Conservation (phyloP, 768 basidiomycete genomes). For the Rhizopogon roseolus region DNA sequence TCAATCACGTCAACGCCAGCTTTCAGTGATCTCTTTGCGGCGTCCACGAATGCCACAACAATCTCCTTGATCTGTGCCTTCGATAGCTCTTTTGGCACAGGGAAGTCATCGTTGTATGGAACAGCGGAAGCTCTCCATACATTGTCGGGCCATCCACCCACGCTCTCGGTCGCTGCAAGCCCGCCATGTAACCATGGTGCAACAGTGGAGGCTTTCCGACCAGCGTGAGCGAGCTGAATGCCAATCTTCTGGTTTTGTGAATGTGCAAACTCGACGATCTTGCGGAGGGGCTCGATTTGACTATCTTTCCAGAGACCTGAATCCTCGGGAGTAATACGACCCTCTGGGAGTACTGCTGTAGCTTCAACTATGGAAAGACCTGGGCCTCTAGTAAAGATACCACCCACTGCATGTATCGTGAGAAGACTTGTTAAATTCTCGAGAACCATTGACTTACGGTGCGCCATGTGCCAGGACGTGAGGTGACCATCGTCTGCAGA, state of each 20-base stretch:
- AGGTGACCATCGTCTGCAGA: constrained; percentile 50
- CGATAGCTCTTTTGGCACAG: too few species aligned
- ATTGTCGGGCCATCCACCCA: constrained; percentile 48
- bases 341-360: constrained; percentile 54
- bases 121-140: constrained; percentile 57
- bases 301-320: constrained; percentile 59
- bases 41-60: too few species aligned
- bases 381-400: constrained; percentile 48
- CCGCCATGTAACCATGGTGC: constrained; percentile 54
- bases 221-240: constrained; percentile 75
- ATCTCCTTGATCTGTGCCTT: too few species aligned
- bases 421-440: background rate
- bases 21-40: too few species aligned
- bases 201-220: too few species aligned
- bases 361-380: constrained; percentile 64
- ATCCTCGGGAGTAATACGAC: constrained; percentile 66
- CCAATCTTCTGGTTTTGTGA: constrained; percentile 65
- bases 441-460: constrained; percentile 20
- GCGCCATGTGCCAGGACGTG: constrained; percentile 61
- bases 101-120: constrained; percentile 32
- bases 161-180: constrained; percentile 28
- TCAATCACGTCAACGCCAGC: too few species aligned
- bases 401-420: constrained; percentile 34
- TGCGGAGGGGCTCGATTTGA: constrained; percentile 41
- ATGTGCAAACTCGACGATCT: constrained; percentile 68